Conservation (phyloP, 2,329 filamentous ascomycete genomes). For the Pyrenochaeta sp. region DNA sequence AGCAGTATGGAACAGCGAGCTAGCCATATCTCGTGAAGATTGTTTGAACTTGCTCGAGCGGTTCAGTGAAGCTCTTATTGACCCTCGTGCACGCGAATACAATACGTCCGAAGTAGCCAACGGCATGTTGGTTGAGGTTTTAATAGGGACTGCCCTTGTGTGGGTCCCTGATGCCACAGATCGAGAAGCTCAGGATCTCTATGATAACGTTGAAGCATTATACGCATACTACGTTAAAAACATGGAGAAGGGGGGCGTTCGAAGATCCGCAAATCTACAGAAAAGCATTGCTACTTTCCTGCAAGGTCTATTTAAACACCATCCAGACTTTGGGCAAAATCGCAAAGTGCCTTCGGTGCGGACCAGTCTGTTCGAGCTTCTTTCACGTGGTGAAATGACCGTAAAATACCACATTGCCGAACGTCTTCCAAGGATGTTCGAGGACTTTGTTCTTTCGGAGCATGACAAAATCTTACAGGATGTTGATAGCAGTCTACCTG, state of each 20-base stretch:
- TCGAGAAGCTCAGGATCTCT: constrained; percentile 53
- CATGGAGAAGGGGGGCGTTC: constrained; percentile 70
- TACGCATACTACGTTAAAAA: constrained; percentile 79
- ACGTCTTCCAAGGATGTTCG: constrained; percentile 76
- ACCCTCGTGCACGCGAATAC: constrained; percentile 44
- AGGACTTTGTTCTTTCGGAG: constrained; percentile 78
- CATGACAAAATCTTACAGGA: constrained; percentile 88
- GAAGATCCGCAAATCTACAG: constrained; percentile 71
- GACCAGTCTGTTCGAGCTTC: constrained; percentile 76
- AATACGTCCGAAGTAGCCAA: constrained; percentile 50
- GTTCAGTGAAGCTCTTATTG: constrained; percentile 39
- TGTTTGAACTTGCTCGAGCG: constrained; percentile 39
- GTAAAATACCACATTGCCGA: constrained; percentile 80
- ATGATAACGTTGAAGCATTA: constrained; percentile 73
- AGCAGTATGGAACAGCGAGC: constrained; percentile 29
- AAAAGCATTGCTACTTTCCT: constrained; percentile 73
- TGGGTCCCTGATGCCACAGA: constrained; percentile 34
- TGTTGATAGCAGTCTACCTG: constrained; percentile 79
- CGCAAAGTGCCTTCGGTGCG: constrained; percentile 68
- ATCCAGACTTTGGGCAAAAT: constrained; percentile 70
- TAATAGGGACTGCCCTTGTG: constrained; percentile 36
- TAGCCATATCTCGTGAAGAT: constrained; percentile 29
- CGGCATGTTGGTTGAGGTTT: constrained; percentile 42
- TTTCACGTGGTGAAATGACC: constrained; percentile 69
- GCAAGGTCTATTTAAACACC: constrained; percentile 70